Percentiles rank a stretch among this genome's conserved stretches.
These are phyloP conservation scores for Triadica sebifera DNA, from an alignment of 345 rosid genomes.

Conservation along the genomic window DNA sequence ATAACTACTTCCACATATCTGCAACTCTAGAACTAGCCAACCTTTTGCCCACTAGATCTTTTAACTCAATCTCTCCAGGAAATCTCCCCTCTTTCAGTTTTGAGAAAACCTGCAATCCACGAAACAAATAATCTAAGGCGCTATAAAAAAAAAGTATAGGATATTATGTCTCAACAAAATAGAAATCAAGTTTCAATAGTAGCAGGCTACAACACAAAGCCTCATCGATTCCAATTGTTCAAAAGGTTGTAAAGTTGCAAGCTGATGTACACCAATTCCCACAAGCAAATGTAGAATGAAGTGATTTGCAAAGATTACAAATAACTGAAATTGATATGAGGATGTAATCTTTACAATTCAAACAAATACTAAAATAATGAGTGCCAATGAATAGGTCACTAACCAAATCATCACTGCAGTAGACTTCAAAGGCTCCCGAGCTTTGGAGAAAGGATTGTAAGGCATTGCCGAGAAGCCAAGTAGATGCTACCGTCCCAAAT, in stretches of 20 bases:
- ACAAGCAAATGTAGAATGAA: neutral
- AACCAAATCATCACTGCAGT: constrained; percentile 63
- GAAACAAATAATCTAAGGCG: neutral
- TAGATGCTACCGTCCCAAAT: constrained; percentile 80
- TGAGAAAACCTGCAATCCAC: constrained; percentile 60
- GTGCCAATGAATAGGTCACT: constrained; percentile 18
- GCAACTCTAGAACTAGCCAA: constrained; percentile 37
- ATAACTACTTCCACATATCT: constrained; percentile 5
- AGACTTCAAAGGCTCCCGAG: constrained; percentile 89
- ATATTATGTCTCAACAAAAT: neutral
- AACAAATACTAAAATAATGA: neutral
- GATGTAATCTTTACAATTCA: neutral
- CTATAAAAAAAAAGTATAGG: neutral
- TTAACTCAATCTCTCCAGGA: constrained; percentile 82
- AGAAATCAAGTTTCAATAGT: too few relatives aligned
- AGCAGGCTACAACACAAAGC: too few relatives aligned
- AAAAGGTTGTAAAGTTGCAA: too few relatives aligned
- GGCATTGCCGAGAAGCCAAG: constrained; percentile 86
- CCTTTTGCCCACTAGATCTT: constrained; percentile 56
- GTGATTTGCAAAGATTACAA: neutral
- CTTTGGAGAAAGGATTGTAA: constrained; percentile 80
- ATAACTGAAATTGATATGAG: too few relatives aligned
- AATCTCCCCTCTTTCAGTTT: constrained; percentile 77
- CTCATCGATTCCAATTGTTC: too few relatives aligned
- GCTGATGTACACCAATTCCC: neutral